phyloP scores from a whole-genome alignment of 805 yeast genomes.

The Metschnikowia shivogae region DNA sequence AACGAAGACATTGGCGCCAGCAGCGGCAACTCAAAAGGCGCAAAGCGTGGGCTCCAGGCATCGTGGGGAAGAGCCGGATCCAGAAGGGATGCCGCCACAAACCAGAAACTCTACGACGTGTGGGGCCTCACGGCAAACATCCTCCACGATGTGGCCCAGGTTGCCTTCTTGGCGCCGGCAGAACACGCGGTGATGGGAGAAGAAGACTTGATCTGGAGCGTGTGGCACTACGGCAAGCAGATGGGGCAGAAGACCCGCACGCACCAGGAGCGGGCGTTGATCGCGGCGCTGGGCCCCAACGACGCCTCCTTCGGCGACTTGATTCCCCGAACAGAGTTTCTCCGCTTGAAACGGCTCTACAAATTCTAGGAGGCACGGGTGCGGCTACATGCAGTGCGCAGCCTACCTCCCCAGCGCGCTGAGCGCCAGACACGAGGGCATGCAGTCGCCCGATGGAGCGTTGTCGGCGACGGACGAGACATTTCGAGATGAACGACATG shows the following conservation, averaged over 20 bases:
- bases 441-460: no score
- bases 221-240: conserved; percentile 52
- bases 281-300: conserved; percentile 18
- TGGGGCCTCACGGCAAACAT: conserved; percentile 86
- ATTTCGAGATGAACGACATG: no score
- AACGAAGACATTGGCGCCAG: no score
- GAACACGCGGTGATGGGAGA: conserved; percentile 44
- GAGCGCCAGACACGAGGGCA: no score
- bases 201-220: conserved; percentile 59
- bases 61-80: conserved; percentile 41
- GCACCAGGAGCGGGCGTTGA: conserved; percentile 52
- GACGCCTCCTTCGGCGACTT: conserved; percentile 37
- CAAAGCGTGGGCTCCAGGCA: conserved; percentile 14
- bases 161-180: conserved; percentile 32
- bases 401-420: background rate
- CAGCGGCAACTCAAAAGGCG: no score
- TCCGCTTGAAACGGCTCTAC: conserved; percentile 41
- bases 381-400: background rate
- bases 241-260: conserved; percentile 46
- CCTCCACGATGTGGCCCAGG: conserved; percentile 62
- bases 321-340: conserved; percentile 42
- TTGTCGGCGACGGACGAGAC: no score
- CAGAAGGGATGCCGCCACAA: conserved; percentile 32
- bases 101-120: conserved; percentile 57
- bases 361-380: conserved; percentile 9